Evolutionary conservation across 192 early-diverging fungal genomes (phyloP).

Genomic region (Rhizophagus sp.): DNA sequence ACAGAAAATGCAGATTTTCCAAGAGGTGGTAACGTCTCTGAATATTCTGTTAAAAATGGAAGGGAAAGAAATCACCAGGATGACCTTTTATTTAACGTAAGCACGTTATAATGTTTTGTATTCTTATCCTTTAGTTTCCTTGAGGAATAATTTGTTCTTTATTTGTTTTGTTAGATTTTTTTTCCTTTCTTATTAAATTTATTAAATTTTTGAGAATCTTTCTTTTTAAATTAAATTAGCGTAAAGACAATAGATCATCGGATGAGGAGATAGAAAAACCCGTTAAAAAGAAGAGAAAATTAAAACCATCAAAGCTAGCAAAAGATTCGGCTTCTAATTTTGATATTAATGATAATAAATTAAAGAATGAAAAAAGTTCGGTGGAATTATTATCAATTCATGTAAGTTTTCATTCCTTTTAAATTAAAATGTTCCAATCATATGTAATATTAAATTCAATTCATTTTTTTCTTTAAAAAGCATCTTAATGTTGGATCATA

Average conservation of each 20-base stretch:
- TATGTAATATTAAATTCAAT: conserved; percentile 4
- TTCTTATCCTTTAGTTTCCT: too few species aligned
- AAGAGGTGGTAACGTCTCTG: neutral
- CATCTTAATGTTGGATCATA: conserved; percentile 71
- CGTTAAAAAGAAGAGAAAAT: conserved; percentile 60
- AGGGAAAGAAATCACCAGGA: neutral
- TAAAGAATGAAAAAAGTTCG: conserved; percentile 43
- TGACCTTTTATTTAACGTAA: neutral
- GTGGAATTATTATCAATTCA: conserved; percentile 61
- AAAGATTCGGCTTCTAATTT: conserved; percentile 33
- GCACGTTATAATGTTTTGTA: neutral
- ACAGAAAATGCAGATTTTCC: neutral
- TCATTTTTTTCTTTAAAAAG: conserved; percentile 43
- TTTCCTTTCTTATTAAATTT: neutral
- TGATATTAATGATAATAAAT: conserved; percentile 35
- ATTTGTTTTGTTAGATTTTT: neutral
- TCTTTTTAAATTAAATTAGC: neutral
- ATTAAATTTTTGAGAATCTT: neutral
- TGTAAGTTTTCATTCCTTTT: neutral
- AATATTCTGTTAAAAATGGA: neutral
- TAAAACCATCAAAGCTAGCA: conserved; percentile 51
- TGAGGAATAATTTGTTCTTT: neutral
- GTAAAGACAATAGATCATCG: conserved; percentile 25
- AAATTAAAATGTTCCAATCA: neutral
- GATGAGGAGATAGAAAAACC: conserved; percentile 42